Evolutionary conservation across 2,329 filamentous ascomycete species (phyloP).

Genomic region (Dothistroma pini): DNA sequence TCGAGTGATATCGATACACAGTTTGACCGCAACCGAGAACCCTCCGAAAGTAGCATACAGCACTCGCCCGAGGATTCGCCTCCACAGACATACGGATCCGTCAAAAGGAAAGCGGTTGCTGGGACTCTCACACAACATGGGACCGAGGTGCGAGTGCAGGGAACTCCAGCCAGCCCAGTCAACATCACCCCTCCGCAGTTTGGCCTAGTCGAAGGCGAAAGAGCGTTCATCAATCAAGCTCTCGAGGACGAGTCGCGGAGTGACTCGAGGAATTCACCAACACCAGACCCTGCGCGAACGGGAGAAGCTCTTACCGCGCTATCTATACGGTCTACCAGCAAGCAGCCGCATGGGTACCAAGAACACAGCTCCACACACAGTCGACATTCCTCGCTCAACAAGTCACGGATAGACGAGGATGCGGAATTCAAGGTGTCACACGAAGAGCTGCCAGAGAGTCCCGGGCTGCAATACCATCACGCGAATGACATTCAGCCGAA

Average conservation of each 20-base stretch:
- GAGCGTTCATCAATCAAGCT: constrained; percentile 26
- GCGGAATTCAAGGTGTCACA: constrained; percentile 14
- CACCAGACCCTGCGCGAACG: constrained; percentile 21
- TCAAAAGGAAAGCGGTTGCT: constrained; percentile 6
- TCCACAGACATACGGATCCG: not conserved
- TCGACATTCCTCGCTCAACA: constrained; percentile 20
- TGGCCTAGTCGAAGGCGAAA: constrained; percentile 29
- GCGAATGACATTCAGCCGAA: constrained; percentile 37
- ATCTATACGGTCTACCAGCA: constrained; percentile 14
- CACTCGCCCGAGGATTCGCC: constrained; percentile 10
- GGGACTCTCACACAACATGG: constrained; percentile 5
- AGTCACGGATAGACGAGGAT: constrained; percentile 29
- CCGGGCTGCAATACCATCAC: constrained; percentile 50
- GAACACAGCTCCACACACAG: constrained; percentile 16
- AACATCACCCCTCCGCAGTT: constrained; percentile 32
- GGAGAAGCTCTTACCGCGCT: constrained; percentile 19
- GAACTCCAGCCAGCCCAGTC: constrained; percentile 33
- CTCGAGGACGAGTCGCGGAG: constrained; percentile 20
- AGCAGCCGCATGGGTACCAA: constrained; percentile 14
- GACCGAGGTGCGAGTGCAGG: constrained; percentile 32
- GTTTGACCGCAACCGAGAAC: constrained; percentile 16
- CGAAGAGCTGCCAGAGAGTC: constrained; percentile 35
- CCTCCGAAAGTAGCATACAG: constrained; percentile 18
- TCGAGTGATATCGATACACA: constrained; percentile 2
- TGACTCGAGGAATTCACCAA: constrained; percentile 18